Evolutionary conservation across 768 basidiomycete species (phyloP), one percentile per base, ranked within the genome.

Genomic region (Tylopilus rubrobrunneus): DNA sequence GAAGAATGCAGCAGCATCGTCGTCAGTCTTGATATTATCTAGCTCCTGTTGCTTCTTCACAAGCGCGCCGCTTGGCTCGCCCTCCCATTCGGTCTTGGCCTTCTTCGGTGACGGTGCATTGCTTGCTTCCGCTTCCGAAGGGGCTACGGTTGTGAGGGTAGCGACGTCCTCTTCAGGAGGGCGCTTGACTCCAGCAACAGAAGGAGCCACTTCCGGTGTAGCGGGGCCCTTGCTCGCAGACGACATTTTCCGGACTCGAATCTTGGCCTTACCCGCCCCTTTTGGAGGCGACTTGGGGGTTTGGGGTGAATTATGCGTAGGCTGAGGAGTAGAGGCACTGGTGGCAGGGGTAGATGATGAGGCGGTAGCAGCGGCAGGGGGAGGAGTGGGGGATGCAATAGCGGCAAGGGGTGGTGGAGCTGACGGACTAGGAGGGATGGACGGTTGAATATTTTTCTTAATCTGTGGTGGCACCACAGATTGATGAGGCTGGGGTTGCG

Each of bases 61-160:
- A 51, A 81, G 62, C 25, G 73, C 76, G 40, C 85, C 82, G 57
- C 73, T 83, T 15, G 78, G 71, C 25, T 79, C 74, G 9, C 80
- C 79, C 45, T 87, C 85, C 83, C 84, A 88, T 50, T 90, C 86
- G 19, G 79, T 81, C 75, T 86, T 88, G 46, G 71, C 65, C 45
- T 85, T 82, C 71, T 90, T 90, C 15, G 88, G 85, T 6, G 87
- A 84, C 8, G 86, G 86, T 7, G 80, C 81, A 51, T 82, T 79
- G 45, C 49, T 62, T 37, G 49, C 55, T 51, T 63, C 70, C 21
- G 63, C 56, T 45, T 68, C 64, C 45, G 73, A 67, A 49, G 67
- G 63, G 9, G 74, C 70, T 4, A 70, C 60, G 11, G 55, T 71
- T 27, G 66, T 59, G 2, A 68, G 56, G 43, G 61, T 51, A 36